Evolutionary conservation across 148 eudicot species (phyloP), one percentile per base, ranked within the genome.

Genomic region (Fagopyrum homotropicum): DNA sequence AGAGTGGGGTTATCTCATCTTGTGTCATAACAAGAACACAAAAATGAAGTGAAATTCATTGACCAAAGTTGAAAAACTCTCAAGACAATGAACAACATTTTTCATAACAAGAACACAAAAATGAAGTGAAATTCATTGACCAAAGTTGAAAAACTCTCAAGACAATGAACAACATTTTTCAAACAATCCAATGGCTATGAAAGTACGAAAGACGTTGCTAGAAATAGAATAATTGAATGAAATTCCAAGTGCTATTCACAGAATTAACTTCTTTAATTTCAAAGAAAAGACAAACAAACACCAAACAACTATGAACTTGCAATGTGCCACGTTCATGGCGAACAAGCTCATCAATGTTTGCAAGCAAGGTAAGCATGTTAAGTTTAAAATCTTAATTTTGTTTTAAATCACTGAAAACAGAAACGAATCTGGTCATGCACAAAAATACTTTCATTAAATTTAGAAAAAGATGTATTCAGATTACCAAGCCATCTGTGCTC

Each of bases 401-500:
- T 9, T 59, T 22, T 59, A 59, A 8, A 17, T 59, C 35, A 59
- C 29, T 59, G 40, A 59, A 19, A 59, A 59, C 9, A 26, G 40
- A 56, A 6, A 26, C 29, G 29, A 35, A 59, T 29, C 30, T 60
- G 43, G 43, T 26, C 68, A 22, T 26, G 4, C 68, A 35, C 68
- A 60, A 60, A 60, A 10, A 29, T 2, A 2, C 16, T 7, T 16
- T 69, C 22, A 6, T 17, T 14, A 49, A 71, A 66, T 35, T 35
- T 1, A 35, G 45, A 4, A 40, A 66, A 66, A 66, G 70, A 15
- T 12, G 6, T 71, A 15, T 71, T n/a, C 40, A 47, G 5, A 46
- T 71, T 86, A 94, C 99, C 82, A 85, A 81, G 87, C 98, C 92
- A 80, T 95, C 99, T 48, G 99, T 90, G 83, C 99, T 95, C 84